phyloP scores from a whole-genome alignment of 1,284 basidiomycete species.

The Ustilago esculenta region DNA sequence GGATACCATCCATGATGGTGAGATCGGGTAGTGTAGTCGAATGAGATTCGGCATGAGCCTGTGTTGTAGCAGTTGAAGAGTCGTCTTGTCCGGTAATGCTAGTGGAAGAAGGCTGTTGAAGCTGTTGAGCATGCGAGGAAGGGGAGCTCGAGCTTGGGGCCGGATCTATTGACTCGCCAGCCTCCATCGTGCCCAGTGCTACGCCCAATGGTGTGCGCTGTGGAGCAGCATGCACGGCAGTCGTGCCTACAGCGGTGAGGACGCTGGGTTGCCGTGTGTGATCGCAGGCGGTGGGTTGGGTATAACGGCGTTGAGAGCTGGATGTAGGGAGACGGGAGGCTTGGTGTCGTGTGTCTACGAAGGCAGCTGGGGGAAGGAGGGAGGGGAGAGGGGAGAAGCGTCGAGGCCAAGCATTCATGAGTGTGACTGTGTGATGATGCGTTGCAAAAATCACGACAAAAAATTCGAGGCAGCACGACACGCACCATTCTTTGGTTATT shows the following conservation, averaged over 20 bases:
- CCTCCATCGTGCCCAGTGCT: slow-evolving; percentile 35
- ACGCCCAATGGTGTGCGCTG: neutral
- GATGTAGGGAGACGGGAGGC: too few species aligned
- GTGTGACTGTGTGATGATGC: too few species aligned
- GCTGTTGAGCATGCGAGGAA: neutral
- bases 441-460: slow-evolving; percentile 11
- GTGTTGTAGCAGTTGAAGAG: neutral
- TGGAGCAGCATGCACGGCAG: slow-evolving; percentile 1
- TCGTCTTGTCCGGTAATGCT: neutral
- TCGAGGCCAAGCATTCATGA: too few species aligned
- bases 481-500: too few species aligned
- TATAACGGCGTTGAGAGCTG: too few species aligned
- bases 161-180: slow-evolving; percentile 44
- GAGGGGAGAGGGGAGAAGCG: neutral
- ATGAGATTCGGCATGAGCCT: neutral
- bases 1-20: slow-evolving; percentile 36
- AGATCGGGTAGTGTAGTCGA: slow-evolving; percentile 8
- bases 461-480: slow-evolving; percentile 29
- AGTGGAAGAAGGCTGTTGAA: neutral
- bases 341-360: too few species aligned
- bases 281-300: too few species aligned
- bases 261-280: too few species aligned
- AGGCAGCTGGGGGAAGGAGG: neutral
- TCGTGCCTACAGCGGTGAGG: too few species aligned
- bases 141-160: slow-evolving; percentile 1